phyloP scores from a whole-genome alignment of 2,329 filamentous ascomycete genomes.

The Arthrobotrys conoides region DNA sequence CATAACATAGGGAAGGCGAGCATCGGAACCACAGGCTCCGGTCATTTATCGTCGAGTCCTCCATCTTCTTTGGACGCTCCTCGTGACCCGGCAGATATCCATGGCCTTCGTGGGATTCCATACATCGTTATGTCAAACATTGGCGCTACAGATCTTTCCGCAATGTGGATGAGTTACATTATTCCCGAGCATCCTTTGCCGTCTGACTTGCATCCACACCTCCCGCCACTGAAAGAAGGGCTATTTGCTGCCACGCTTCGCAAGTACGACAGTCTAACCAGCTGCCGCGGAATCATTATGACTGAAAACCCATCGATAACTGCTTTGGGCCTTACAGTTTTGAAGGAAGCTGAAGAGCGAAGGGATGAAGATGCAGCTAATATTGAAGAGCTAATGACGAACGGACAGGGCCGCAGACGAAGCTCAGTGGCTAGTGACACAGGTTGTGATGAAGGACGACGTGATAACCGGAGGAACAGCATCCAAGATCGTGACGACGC shows the following conservation, averaged over 20 bases:
- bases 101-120: conserved; percentile 55
- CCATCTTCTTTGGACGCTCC: conserved; percentile 27
- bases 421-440: conserved; percentile 49
- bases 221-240: conserved; percentile 56
- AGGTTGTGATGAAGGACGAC: conserved; percentile 33
- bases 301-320: conserved; percentile 49
- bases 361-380: conserved; percentile 48
- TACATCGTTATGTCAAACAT: conserved; percentile 51
- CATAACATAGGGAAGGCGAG: conserved; percentile 31
- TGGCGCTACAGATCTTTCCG: conserved; percentile 44
- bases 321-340: conserved; percentile 28
- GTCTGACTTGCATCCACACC: conserved; percentile 41
- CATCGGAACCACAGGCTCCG: conserved; percentile 23
- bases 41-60: conserved; percentile 39
- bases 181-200: conserved; percentile 55
- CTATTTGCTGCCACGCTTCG: conserved; percentile 32
- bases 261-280: conserved; percentile 47
- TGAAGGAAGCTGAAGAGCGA: conserved; percentile 51
- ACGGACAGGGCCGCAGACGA: conserved; percentile 43
- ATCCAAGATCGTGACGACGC: conserved; percentile 38
- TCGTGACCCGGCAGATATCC: conserved; percentile 46
- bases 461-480: conserved; percentile 39
- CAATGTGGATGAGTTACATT: conserved; percentile 58
- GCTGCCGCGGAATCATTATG: conserved; percentile 47
- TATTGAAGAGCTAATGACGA: conserved; percentile 48